Conservation (phyloP, 352 stramenopile species). For the Poterioochromonas sp. region DNA sequence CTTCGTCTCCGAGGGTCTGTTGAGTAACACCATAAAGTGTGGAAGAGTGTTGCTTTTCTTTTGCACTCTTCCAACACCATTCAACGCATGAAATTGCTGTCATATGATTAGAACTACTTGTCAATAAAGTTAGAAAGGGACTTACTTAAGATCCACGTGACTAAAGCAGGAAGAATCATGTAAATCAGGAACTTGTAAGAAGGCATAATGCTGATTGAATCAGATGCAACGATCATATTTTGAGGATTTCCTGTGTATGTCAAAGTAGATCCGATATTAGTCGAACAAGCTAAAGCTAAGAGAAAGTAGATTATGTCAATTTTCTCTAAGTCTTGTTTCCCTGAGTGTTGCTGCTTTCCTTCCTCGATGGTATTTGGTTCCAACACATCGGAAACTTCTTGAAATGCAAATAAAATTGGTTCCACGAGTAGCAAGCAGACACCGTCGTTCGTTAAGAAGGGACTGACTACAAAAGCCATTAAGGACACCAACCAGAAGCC, state of each 20-base stretch:
- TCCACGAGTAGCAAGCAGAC: slow-evolving; percentile 31
- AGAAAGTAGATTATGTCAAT: slow-evolving; percentile 28
- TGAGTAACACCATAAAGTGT: no score
- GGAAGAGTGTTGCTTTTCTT: no score
- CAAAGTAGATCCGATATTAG: slow-evolving; percentile 30
- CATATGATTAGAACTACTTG: background rate
- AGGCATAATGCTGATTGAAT: slow-evolving; percentile 15
- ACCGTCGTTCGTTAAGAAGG: slow-evolving; percentile 34
- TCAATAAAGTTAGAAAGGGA: no score
- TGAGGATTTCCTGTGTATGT: slow-evolving; percentile 34
- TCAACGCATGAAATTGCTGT: slow-evolving; percentile 20
- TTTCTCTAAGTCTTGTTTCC: background rate
- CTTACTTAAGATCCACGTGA: slow-evolving; percentile 8
- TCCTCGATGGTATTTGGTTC: background rate
- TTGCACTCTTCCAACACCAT: background rate
- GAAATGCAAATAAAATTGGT: slow-evolving; percentile 23
- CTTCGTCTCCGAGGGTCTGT: no score
- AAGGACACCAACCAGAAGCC: slow-evolving; percentile 33
- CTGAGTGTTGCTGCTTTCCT: background rate
- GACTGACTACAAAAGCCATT: background rate
- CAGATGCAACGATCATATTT: slow-evolving; percentile 34
- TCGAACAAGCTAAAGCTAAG: slow-evolving; percentile 24
- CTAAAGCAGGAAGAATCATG: background rate
- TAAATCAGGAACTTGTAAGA: slow-evolving; percentile 27
- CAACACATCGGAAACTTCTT: slow-evolving; percentile 1